Evolutionary conservation across 352 stramenopile genomes (phyloP).

Genomic region (Globisporangium yorkense): DNA sequence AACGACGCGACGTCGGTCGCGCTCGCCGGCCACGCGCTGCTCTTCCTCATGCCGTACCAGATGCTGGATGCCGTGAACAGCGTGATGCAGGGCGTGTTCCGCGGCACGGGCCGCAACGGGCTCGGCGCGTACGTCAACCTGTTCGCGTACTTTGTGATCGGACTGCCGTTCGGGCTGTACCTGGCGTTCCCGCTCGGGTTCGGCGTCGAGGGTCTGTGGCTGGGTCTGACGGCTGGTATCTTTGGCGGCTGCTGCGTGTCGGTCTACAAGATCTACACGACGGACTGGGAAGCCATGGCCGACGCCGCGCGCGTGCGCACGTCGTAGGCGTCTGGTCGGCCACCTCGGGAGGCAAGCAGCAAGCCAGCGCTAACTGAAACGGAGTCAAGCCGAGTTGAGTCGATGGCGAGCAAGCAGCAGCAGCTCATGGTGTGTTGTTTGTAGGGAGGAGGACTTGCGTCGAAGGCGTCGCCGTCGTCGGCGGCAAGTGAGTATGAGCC

Average conservation of each 20-base stretch:
- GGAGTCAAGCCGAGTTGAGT: neutral
- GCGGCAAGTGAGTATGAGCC: neutral
- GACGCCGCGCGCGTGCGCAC: slow-evolving; percentile 45
- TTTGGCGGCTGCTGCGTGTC: slow-evolving; percentile 48
- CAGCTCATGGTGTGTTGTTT: no score
- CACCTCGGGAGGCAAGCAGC: no score
- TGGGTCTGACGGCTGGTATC: slow-evolving; percentile 55
- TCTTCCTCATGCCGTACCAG: slow-evolving; percentile 65
- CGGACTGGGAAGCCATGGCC: slow-evolving; percentile 51
- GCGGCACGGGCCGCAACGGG: slow-evolving; percentile 49
- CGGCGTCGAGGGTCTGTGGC: slow-evolving; percentile 71
- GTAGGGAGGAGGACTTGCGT: no score
- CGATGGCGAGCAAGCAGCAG: neutral
- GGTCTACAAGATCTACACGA: slow-evolving; percentile 53
- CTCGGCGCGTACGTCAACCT: slow-evolving; percentile 58
- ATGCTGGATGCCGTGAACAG: slow-evolving; percentile 64
- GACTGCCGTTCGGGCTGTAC: slow-evolving; percentile 50
- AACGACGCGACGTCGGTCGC: slow-evolving; percentile 52
- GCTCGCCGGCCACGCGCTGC: slow-evolving; percentile 37
- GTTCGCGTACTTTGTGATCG: slow-evolving; percentile 67
- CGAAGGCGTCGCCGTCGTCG: no score
- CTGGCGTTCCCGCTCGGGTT: slow-evolving; percentile 52
- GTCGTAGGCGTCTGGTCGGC: slow-evolving; percentile 13
- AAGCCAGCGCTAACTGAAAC: neutral
- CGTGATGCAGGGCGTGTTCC: slow-evolving; percentile 73